Percentiles rank a stretch among this genome's conserved stretches.
Evolutionary conservation across 345 rosid genomes (phyloP).

Genomic region (Geranium rotundifolium): DNA sequence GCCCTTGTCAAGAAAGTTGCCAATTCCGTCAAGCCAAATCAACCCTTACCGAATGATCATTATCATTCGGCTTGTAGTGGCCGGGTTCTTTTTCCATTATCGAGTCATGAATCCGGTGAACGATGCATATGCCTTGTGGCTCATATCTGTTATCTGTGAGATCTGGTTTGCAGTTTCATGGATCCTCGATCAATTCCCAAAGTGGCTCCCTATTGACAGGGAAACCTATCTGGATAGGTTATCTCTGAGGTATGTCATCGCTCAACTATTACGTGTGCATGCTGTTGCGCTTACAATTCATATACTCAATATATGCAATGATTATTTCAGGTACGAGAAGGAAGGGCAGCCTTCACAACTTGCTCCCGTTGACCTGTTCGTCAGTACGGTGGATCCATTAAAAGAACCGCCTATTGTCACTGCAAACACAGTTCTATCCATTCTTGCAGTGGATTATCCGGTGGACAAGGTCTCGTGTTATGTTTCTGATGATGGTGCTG

Average conservation of each 20-base stretch:
- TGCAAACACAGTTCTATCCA: too few species aligned
- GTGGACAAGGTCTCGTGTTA: too few species aligned
- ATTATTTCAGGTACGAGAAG: slow-evolving; percentile 29
- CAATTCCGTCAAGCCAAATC: slow-evolving; percentile 35
- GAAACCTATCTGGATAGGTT: slow-evolving; percentile 52
- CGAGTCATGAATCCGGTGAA: slow-evolving; percentile 42
- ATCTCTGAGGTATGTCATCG: slow-evolving; percentile 31
- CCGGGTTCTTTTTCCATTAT: slow-evolving; percentile 47
- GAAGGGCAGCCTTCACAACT: slow-evolving; percentile 40
- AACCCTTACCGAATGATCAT: slow-evolving; percentile 47
- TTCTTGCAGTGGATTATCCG: too few species aligned
- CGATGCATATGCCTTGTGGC: slow-evolving; percentile 41
- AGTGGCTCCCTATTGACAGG: slow-evolving; percentile 44
- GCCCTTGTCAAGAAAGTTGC: slow-evolving; percentile 42
- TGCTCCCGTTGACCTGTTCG: too few species aligned
- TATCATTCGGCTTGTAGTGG: slow-evolving; percentile 32
- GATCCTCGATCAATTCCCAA: slow-evolving; percentile 55
- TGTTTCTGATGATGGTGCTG: too few species aligned
- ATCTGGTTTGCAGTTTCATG: slow-evolving; percentile 46
- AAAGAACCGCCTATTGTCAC: too few species aligned
- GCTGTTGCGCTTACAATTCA: neutral
- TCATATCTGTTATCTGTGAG: slow-evolving; percentile 48
- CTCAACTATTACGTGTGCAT: neutral
- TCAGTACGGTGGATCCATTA: too few species aligned
- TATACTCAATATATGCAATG: neutral